Conservation (phyloP, 805 yeast genomes). For the Pichia paraexigua region DNA sequence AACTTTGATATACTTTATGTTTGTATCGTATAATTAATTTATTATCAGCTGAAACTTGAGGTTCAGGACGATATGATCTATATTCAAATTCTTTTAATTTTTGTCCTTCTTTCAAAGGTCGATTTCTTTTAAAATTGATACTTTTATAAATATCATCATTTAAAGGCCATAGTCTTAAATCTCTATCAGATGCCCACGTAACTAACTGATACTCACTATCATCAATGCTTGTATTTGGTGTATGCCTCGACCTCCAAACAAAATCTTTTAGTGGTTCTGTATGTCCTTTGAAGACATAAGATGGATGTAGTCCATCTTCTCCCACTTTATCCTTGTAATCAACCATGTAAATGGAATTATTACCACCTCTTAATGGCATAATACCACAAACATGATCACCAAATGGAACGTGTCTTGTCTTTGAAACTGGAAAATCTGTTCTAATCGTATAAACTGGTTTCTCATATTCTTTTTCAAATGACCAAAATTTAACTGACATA, state of each 20-base stretch:
- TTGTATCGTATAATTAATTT: constrained; percentile 17
- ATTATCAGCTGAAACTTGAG: constrained; percentile 22
- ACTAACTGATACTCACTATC: constrained; percentile 86
- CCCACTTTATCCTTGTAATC: constrained; percentile 35
- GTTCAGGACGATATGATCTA: constrained; percentile 45
- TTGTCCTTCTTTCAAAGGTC: constrained; percentile 25
- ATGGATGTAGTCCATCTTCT: constrained; percentile 38
- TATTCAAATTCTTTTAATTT: constrained; percentile 32
- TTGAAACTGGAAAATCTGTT: constrained; percentile 79
- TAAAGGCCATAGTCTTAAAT: constrained; percentile 75
- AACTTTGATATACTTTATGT: constrained; percentile 2
- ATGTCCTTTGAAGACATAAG: constrained; percentile 69
- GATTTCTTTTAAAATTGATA: constrained; percentile 30
- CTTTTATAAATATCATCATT: constrained; percentile 40
- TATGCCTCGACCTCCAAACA: constrained; percentile 68
- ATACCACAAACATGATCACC: constrained; percentile 77
- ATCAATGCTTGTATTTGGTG: constrained; percentile 35
- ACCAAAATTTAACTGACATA: constrained; percentile 77
- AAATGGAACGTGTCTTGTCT: constrained; percentile 84
- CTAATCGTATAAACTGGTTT: constrained; percentile 51
- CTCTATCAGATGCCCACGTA: constrained; percentile 90
- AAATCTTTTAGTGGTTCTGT: constrained; percentile 80
- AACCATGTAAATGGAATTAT: constrained; percentile 51
- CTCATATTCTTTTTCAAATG: constrained; percentile 35
- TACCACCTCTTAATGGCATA: constrained; percentile 87